These are phyloP conservation scores for Tephrocybe sp. DNA, from an alignment of 768 basidiomycete species.

Conservation along the genomic window DNA sequence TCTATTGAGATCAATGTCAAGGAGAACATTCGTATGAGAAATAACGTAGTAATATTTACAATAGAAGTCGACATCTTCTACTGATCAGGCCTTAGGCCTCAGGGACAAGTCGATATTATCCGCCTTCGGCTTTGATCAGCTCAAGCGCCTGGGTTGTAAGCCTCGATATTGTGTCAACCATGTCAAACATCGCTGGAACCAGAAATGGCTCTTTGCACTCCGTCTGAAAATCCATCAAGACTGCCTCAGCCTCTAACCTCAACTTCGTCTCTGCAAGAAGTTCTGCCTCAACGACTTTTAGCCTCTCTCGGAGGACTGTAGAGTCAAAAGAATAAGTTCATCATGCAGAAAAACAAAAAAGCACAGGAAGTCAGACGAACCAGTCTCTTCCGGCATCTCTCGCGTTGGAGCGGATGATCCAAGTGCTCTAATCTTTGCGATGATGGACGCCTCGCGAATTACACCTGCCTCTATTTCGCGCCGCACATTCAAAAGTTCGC, in stretches of 20 bases:
- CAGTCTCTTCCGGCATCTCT: constrained; percentile 8
- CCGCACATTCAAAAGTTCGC: constrained; percentile 27
- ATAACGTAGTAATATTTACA: no score
- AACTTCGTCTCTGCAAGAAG: constrained; percentile 34
- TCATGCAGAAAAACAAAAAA: not conserved
- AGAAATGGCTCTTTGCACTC: constrained; percentile 56
- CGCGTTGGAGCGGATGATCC: constrained; percentile 8
- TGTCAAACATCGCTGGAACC: constrained; percentile 55
- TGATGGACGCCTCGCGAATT: constrained; percentile 24
- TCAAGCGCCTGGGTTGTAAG: constrained; percentile 34
- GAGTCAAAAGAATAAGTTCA: not conserved
- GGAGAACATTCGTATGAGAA: not conserved
- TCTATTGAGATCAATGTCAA: not conserved
- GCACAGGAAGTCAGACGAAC: constrained; percentile 1
- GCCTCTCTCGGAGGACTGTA: constrained; percentile 24
- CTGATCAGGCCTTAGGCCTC: no score
- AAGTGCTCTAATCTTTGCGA: constrained; percentile 24
- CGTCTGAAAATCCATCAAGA: constrained; percentile 44
- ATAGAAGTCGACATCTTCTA: no score
- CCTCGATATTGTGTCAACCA: constrained; percentile 50
- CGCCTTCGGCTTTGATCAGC: constrained; percentile 1
- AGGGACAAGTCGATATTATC: no score
- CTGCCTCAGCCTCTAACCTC: constrained; percentile 43
- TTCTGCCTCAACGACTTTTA: constrained; percentile 31
- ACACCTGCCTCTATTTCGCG: constrained; percentile 23